These are phyloP conservation scores for Metschnikowia cerradonensis DNA, from an alignment of 805 yeast species.

Conservation along the genomic window DNA sequence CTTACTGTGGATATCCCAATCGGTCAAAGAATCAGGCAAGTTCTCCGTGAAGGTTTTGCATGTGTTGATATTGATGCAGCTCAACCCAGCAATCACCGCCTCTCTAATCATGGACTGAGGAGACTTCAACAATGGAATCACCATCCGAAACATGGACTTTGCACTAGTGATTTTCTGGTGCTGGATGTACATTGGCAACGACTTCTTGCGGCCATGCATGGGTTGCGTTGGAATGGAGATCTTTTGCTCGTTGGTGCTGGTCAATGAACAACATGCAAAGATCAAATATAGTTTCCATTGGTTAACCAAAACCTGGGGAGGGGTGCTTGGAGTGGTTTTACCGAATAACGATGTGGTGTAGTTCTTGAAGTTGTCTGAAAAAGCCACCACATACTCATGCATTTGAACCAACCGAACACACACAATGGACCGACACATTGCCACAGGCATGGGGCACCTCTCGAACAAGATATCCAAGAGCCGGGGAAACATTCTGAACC, in stretches of 20 bases:
- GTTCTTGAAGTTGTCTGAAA: constrained; percentile 44
- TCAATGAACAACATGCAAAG: constrained; percentile 87
- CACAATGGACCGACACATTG: constrained; percentile 84
- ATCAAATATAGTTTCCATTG: constrained; percentile 89
- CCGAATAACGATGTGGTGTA: constrained; percentile 36
- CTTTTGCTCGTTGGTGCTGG: constrained; percentile 84
- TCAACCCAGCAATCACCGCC: constrained; percentile 83
- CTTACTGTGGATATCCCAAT: constrained; percentile 39
- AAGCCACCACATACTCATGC: constrained; percentile 60
- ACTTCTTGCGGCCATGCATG: constrained; percentile 65
- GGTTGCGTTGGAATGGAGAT: constrained; percentile 48
- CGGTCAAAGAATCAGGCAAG: constrained; percentile 55
- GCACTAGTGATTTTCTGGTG: constrained; percentile 93
- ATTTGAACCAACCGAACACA: constrained; percentile 86
- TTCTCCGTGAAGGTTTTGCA: constrained; percentile 78
- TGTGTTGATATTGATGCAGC: constrained; percentile 86
- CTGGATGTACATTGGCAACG: constrained; percentile 78
- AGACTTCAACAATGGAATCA: constrained; percentile 72
- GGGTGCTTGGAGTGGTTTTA: constrained; percentile 27
- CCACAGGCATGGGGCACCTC: constrained; percentile 88
- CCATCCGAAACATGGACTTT: constrained; percentile 81
- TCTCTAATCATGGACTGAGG: constrained; percentile 70
- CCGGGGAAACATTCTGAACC: constrained; percentile 86
- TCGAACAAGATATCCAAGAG: constrained; percentile 68
- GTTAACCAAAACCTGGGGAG: constrained; percentile 69